These are phyloP conservation scores for Amphicarpaea edgeworthii DNA, from an alignment of 306 rosid species.

Conservation along the genomic window DNA sequence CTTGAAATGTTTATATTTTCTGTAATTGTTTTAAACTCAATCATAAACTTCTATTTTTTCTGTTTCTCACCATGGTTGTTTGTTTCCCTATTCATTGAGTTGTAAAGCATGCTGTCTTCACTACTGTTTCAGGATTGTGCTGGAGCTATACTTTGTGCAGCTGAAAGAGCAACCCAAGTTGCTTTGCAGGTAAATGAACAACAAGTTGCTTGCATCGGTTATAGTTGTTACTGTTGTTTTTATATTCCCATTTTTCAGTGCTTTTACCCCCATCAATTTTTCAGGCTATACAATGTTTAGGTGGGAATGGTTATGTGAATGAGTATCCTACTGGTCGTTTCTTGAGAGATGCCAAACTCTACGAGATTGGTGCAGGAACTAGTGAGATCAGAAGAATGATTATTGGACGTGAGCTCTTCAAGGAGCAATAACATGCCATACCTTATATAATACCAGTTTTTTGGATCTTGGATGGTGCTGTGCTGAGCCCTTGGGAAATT, in stretches of 20 bases:
- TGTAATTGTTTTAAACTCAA: background rate
- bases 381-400: slow-evolving; percentile 95
- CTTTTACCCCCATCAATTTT: slow-evolving; percentile 23
- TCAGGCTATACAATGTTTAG: slow-evolving; percentile 92
- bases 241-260: background rate
- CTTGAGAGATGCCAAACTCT: slow-evolving; percentile 87
- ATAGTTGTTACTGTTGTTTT: background rate
- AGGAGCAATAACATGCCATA: slow-evolving; percentile 58
- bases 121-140: slow-evolving; percentile 87
- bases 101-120: slow-evolving; percentile 3
- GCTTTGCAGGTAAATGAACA: slow-evolving; percentile 78
- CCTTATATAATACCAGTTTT: slow-evolving; percentile 9
- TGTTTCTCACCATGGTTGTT: background rate
- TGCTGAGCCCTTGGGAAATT: slow-evolving; percentile 23
- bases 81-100: background rate
- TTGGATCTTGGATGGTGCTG: slow-evolving; percentile 11
- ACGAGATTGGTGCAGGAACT: slow-evolving; percentile 92
- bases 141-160: slow-evolving; percentile 87
- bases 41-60: background rate
- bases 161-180: slow-evolving; percentile 95
- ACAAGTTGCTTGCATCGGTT: slow-evolving; percentile 14
- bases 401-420: slow-evolving; percentile 88
- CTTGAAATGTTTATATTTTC: slow-evolving; percentile 13
- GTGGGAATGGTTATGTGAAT: slow-evolving; percentile 95
- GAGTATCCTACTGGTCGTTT: slow-evolving; percentile 90